A percentile compares a stretch with the other conserved stretches of the same genome.
Evolutionary conservation across 768 basidiomycete genomes (phyloP).

Genomic region (Phanerochaete carnosa): DNA sequence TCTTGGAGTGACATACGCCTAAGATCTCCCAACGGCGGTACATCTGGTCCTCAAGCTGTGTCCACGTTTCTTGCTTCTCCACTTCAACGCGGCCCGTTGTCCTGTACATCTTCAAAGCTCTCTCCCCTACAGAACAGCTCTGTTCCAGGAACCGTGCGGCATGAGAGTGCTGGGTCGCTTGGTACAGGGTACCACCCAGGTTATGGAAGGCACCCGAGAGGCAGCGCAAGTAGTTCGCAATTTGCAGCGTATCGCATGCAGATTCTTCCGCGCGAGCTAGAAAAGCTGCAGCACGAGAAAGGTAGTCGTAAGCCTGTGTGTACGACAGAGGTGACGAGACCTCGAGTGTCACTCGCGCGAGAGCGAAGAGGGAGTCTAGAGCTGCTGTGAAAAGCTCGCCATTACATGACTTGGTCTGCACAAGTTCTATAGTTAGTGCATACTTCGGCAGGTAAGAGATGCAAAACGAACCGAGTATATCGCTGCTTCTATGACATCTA

Average conservation of each 20-base stretch:
- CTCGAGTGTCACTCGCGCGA: conserved; percentile 44
- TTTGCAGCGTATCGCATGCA: background rate
- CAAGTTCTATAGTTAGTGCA: background rate
- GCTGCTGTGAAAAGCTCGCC: conserved; percentile 39
- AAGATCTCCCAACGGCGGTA: conserved; percentile 78
- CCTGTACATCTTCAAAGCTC: conserved; percentile 29
- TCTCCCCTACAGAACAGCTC: conserved; percentile 52
- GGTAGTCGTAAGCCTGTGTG: conserved; percentile 41
- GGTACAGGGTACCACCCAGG: conserved; percentile 66
- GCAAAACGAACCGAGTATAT: conserved; percentile 28
- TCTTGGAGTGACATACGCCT: conserved; percentile 74
- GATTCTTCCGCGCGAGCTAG: conserved; percentile 15
- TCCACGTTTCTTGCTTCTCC: conserved; percentile 43
- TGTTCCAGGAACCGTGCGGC: conserved; percentile 66
- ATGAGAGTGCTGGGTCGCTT: conserved; percentile 54
- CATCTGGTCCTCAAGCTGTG: conserved; percentile 59
- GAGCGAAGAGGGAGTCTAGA: conserved; percentile 53
- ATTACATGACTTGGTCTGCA: conserved; percentile 21
- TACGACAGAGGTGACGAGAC: conserved; percentile 44
- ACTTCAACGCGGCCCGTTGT: conserved; percentile 23
- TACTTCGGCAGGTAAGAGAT: background rate
- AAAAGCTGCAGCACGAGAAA: conserved; percentile 38
- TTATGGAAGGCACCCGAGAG: conserved; percentile 72
- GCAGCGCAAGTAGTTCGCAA: conserved; percentile 61
- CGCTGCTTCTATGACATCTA: conserved; percentile 27